phyloP scores from a whole-genome alignment of 2,329 filamentous ascomycete species.

The Fusarium newnesense region DNA sequence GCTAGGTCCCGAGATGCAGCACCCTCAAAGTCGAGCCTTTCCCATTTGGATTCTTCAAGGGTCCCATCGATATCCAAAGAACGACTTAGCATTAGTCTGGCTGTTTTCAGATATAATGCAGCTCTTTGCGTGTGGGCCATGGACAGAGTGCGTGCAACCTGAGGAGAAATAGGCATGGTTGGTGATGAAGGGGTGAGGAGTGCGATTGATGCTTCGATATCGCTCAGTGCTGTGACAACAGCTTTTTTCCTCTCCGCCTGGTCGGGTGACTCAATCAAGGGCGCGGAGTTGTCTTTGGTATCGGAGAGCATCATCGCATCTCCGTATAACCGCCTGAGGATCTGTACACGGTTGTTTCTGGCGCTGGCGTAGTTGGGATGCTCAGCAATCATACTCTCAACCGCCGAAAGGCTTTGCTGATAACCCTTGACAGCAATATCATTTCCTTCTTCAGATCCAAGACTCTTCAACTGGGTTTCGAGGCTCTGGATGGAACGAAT shows the following conservation, averaged over 20 bases:
- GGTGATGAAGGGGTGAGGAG: conserved; percentile 66
- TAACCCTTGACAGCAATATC: conserved; percentile 58
- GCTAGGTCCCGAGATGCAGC: conserved; percentile 71
- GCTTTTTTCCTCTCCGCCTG: conserved; percentile 52
- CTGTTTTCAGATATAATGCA: conserved; percentile 69
- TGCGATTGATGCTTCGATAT: conserved; percentile 67
- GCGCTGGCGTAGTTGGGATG: conserved; percentile 76
- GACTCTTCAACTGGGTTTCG: conserved; percentile 62
- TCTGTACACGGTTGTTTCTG: conserved; percentile 79
- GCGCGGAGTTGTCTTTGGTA: conserved; percentile 51
- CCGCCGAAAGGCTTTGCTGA: conserved; percentile 55
- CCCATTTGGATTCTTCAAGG: conserved; percentile 61
- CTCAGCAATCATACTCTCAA: conserved; percentile 66
- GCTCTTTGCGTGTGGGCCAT: conserved; percentile 79
- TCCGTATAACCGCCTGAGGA: conserved; percentile 69
- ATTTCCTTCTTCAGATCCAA: conserved; percentile 49
- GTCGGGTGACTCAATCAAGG: conserved; percentile 53
- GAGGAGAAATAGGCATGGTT: conserved; percentile 67
- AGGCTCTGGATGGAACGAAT: conserved; percentile 64
- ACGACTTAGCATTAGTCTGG: conserved; percentile 58
- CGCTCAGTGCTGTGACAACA: conserved; percentile 57
- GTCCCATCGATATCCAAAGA: conserved; percentile 51
- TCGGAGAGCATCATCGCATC: conserved; percentile 64
- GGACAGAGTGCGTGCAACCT: conserved; percentile 72
- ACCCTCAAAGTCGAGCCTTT: conserved; percentile 67